These are phyloP conservation scores for Mycena rebaudengoi DNA, from an alignment of 768 basidiomycete genomes.

Conservation along the genomic window DNA sequence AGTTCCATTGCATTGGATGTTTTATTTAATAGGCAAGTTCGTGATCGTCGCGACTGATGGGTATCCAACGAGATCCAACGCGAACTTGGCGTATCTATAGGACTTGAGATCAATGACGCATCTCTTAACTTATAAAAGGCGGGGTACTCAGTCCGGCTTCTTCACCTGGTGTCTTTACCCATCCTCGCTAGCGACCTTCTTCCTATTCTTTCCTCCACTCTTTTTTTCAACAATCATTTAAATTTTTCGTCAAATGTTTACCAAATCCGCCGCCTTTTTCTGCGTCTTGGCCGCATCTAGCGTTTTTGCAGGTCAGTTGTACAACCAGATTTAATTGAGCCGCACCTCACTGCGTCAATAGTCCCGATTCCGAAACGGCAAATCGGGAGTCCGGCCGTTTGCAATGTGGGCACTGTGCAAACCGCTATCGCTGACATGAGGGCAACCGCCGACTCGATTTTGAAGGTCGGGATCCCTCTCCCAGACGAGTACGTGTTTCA, in stretches of 20 bases:
- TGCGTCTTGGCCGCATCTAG: background rate
- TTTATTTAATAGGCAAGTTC: no score
- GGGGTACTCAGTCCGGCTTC: no score
- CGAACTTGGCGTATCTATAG: no score
- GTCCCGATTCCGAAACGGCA: no score
- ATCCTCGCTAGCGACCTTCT: background rate
- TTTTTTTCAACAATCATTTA: background rate
- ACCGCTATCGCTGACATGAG: background rate
- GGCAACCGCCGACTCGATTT: background rate
- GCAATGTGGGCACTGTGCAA: background rate
- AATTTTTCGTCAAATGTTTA: background rate
- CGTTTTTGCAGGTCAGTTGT: background rate
- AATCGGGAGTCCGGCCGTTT: no score
- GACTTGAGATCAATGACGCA: no score
- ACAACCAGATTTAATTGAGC: no score
- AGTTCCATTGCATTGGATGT: no score
- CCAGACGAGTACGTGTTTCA: background rate
- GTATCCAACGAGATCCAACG: no score
- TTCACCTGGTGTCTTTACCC: constrained; percentile 2
- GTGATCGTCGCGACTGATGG: no score
- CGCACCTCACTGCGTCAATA: no score
- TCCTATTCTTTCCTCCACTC: background rate
- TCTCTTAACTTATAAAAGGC: no score
- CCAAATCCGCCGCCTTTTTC: background rate
- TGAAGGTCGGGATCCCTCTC: background rate